A percentile compares a stretch with the other conserved stretches of the same genome.
phyloP scores from a whole-genome alignment of 345 rosid species.

The Microthlaspi erraticum region DNA sequence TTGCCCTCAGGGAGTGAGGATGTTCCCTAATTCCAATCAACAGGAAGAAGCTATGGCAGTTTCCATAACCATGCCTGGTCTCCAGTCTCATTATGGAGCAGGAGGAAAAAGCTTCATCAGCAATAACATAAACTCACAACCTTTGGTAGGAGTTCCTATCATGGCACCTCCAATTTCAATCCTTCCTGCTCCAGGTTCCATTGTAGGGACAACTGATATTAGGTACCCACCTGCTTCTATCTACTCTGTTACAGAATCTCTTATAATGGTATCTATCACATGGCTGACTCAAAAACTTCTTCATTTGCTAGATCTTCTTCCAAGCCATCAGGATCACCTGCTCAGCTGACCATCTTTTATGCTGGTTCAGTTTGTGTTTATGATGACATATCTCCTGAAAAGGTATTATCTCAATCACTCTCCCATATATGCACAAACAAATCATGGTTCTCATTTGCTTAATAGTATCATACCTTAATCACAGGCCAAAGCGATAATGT shows the following conservation, averaged over 20 bases:
- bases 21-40: conserved; percentile 53
- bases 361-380: conserved; percentile 73
- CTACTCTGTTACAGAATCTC: conserved; percentile 3
- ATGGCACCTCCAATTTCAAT: conserved; percentile 56
- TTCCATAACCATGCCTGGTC: conserved; percentile 52
- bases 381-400: conserved; percentile 69
- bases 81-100: conserved; percentile 53
- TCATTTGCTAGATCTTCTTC: conserved; percentile 51
- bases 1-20: conserved; percentile 54
- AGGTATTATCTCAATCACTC: conserved; percentile 53
- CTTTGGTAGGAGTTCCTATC: conserved; percentile 59
- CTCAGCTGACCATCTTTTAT: conserved; percentile 75
- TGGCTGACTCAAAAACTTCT: conserved; percentile 26
- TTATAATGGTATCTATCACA: background rate
- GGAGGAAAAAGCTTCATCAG: conserved; percentile 45
- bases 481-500: conserved; percentile 84
- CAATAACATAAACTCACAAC: conserved; percentile 46
- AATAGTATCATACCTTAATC: conserved; percentile 35
- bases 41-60: conserved; percentile 52
- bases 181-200: conserved; percentile 53
- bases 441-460: conserved; percentile 25
- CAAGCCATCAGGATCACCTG: conserved; percentile 54
- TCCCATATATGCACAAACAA: background rate
- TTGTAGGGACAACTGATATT: conserved; percentile 66
- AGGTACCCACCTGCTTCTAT: conserved; percentile 50